A percentile compares a stretch with the other conserved stretches of the same genome.
phyloP scores from a whole-genome alignment of 441 rosid species.

The Arabidopsis lyrata region DNA sequence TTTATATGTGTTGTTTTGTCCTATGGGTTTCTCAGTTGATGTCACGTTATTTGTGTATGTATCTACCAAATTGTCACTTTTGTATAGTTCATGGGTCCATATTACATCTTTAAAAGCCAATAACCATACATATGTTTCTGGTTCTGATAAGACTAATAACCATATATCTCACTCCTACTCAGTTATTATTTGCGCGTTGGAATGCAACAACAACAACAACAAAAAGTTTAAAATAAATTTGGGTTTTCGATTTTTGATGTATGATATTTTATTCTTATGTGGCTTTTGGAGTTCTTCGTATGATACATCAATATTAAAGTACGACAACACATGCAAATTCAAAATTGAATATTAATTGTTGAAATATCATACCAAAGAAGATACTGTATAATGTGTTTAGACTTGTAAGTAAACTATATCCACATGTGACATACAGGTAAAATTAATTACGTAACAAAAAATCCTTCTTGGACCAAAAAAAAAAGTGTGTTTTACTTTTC shows the following conservation, averaged over 20 bases:
- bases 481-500: constrained; percentile 29
- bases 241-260: neutral
- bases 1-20: neutral
- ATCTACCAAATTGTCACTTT: constrained; percentile 32
- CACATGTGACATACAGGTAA: constrained; percentile 18
- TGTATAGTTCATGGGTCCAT: constrained; percentile 35
- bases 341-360: constrained; percentile 31
- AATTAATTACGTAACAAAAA: constrained; percentile 35
- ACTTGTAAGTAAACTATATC: constrained; percentile 18
- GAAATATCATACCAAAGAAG: constrained; percentile 20
- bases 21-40: constrained; percentile 18
- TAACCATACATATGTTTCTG: neutral
- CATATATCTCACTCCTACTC: constrained; percentile 7
- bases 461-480: constrained; percentile 19
- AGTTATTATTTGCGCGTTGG: constrained; percentile 11
- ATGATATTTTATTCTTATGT: neutral
- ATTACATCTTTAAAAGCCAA: constrained; percentile 26
- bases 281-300: neutral
- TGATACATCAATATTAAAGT: neutral
- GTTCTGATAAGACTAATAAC: neutral
- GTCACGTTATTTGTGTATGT: constrained; percentile 29
- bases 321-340: constrained; percentile 20
- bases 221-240: neutral
- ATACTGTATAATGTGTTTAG: constrained; percentile 19
- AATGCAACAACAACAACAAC: constrained; percentile 2